Conservation (phyloP, 768 basidiomycete species). For the Tephrocybe sp. region DNA sequence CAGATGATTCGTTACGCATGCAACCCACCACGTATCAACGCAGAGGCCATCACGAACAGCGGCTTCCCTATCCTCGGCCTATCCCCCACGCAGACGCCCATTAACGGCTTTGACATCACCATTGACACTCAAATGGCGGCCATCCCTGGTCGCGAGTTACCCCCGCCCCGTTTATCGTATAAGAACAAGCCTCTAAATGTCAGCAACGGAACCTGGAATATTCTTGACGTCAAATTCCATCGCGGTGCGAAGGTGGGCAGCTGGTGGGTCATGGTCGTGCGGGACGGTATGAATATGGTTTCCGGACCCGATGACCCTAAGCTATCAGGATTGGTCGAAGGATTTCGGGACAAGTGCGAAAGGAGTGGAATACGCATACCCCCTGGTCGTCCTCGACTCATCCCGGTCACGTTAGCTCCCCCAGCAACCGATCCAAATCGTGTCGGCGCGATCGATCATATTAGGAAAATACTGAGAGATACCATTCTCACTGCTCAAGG, state of each 20-base stretch:
- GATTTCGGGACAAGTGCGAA: constrained; percentile 54
- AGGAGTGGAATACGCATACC: constrained; percentile 58
- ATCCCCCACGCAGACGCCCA: constrained; percentile 29
- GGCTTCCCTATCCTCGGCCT: constrained; percentile 59
- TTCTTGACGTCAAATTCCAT: constrained; percentile 69
- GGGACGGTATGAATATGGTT: constrained; percentile 42
- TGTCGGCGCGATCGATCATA: constrained; percentile 32
- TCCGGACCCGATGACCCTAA: constrained; percentile 37
- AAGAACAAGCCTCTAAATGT: constrained; percentile 33
- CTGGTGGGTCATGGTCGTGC: constrained; percentile 70
- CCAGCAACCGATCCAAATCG: constrained; percentile 28
- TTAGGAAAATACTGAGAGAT: constrained; percentile 38
- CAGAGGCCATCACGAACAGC: constrained; percentile 50
- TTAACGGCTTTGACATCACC: constrained; percentile 55
- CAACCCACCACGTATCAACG: constrained; percentile 59
- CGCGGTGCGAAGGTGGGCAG: constrained; percentile 43
- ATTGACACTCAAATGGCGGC: constrained; percentile 58
- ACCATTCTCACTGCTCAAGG: constrained; percentile 19
- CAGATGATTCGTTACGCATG: constrained; percentile 73
- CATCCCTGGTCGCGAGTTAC: constrained; percentile 64
- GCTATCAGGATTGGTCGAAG: constrained; percentile 42
- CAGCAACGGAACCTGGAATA: constrained; percentile 73
- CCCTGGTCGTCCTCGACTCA: constrained; percentile 27
- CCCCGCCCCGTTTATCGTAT: constrained; percentile 57
- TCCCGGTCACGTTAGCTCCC: constrained; percentile 29